Percentiles rank a stretch among this genome's conserved stretches.
Conservation (phyloP, 306 rosid species). For the Cucurbita argyrosperma region DNA sequence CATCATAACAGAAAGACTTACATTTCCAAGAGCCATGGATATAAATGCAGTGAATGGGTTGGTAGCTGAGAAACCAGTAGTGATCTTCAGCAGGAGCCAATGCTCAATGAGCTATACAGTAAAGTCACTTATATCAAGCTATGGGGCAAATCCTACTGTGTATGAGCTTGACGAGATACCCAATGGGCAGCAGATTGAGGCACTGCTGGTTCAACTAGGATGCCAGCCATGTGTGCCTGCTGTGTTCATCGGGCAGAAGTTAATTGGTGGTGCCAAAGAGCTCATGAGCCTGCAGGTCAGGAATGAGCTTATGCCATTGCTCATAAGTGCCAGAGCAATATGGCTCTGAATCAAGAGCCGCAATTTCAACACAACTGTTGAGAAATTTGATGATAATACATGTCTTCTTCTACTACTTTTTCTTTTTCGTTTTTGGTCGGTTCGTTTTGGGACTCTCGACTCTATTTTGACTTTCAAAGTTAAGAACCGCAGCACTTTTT, state of each 20-base stretch:
- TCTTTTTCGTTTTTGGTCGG: too few species aligned
- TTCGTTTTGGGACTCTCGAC: not conserved
- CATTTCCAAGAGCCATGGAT: slow-evolving; percentile 1
- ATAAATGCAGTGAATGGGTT: slow-evolving; percentile 43
- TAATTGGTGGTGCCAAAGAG: not conserved
- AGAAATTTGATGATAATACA: not conserved
- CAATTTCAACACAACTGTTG: not conserved
- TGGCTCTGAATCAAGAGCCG: not conserved
- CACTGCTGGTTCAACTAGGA: slow-evolving; percentile 20
- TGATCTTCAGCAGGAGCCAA: slow-evolving; percentile 54
- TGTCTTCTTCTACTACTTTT: not conserved
- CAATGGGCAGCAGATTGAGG: slow-evolving; percentile 37
- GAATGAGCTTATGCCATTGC: not conserved
- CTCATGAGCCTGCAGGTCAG: slow-evolving; percentile 36
- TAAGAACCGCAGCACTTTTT: not conserved
- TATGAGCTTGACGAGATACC: slow-evolving; percentile 41
- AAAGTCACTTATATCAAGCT: slow-evolving; percentile 16
- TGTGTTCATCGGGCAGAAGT: not conserved
- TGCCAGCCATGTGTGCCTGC: slow-evolving; percentile 7
- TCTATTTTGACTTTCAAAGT: not conserved
- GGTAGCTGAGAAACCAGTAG: slow-evolving; percentile 53
- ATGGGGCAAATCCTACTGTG: slow-evolving; percentile 34
- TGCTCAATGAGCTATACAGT: slow-evolving; percentile 34
- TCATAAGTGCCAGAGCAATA: not conserved
- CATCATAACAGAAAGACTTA: not conserved